Evolutionary conservation across 768 basidiomycete species (phyloP), one percentile per base, ranked within the genome.

Genomic region (Piloderma croceum): DNA sequence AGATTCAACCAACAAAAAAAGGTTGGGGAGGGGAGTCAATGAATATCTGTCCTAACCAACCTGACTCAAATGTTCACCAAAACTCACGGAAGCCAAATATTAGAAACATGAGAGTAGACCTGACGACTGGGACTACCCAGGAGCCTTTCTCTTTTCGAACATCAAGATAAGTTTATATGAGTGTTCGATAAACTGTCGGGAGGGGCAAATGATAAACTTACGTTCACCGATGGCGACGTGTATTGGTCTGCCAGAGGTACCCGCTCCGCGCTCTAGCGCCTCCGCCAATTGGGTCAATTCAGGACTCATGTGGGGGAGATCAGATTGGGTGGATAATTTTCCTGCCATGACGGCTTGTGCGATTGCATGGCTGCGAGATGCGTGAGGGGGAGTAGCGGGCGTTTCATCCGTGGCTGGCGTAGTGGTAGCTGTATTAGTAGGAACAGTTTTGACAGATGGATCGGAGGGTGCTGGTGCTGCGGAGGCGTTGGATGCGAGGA

Each of bases 161-260:
- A n/a, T n/a, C n/a, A 22, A 39, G 9, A 20, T 29, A 38, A 32
- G 31, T 56, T 23, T 38, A 41, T 34, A n/a, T n/a, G n/a, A n/a
- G n/a, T n/a, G 13, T 27, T 33, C 19, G 21, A 5, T 17, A 17
- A 10, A 22, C 5, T 1, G 17, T 13, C 31, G 24, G 4, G 10
- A 31, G 17, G 7, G 25, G 38, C 39, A 32, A 43, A 31, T 31
- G 13, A n/a, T 43, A 19, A 13, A 71, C 83, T 60, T 52, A 85
- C 90, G 77, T 71, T 91, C 88, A 45, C 80, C 79, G 48, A 92
- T 74, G 19, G 87, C 74, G 27, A 92, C 90, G 34, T 85, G 76
- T 23, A 93, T 80, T 5, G 90, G 90, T 44, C 75, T 75, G 21
- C 60, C 60, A 23, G 57, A 66, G 15, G 67, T 64, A 19, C 71